Conservation (phyloP, 257 asterid genomes). For the Primulina huaijiensis region DNA sequence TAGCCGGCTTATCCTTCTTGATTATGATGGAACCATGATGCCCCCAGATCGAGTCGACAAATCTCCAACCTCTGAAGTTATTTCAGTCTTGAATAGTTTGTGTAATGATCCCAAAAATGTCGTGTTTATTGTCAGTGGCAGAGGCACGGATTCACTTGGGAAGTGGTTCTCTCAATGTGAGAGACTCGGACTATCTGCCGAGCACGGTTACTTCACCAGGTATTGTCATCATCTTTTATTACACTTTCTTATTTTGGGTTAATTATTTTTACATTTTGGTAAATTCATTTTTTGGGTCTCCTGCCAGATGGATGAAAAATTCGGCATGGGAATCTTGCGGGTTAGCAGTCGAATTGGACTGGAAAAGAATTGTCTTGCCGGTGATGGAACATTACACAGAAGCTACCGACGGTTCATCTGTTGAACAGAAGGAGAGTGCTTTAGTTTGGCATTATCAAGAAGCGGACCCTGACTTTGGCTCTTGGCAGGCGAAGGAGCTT, state of each 20-base stretch:
- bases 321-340: conserved; percentile 62
- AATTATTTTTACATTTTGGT: neutral
- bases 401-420: conserved; percentile 86
- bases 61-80: conserved; percentile 57
- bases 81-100: conserved; percentile 51
- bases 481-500: conserved; percentile 87
- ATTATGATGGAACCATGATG: conserved; percentile 84
- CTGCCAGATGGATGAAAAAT: conserved; percentile 52
- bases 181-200: conserved; percentile 76
- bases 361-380: conserved; percentile 69
- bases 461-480: conserved; percentile 84
- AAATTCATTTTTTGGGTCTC: neutral
- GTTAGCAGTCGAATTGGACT: conserved; percentile 45
- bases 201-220: conserved; percentile 83
- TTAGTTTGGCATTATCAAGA: conserved; percentile 91
- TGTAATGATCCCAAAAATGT: conserved; percentile 68
- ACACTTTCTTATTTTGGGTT: neutral
- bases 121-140: conserved; percentile 79
- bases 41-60: conserved; percentile 66
- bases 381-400: conserved; percentile 79
- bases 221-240: conserved; percentile 13
- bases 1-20: conserved; percentile 68
- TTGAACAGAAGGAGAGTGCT: conserved; percentile 89
- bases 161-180: conserved; percentile 72
- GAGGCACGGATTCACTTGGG: conserved; percentile 65